A percentile compares a stretch with the other conserved stretches of the same genome.
Evolutionary conservation across 495 filamentous ascomycete species (phyloP).

Genomic region (Entonaema liquescens): DNA sequence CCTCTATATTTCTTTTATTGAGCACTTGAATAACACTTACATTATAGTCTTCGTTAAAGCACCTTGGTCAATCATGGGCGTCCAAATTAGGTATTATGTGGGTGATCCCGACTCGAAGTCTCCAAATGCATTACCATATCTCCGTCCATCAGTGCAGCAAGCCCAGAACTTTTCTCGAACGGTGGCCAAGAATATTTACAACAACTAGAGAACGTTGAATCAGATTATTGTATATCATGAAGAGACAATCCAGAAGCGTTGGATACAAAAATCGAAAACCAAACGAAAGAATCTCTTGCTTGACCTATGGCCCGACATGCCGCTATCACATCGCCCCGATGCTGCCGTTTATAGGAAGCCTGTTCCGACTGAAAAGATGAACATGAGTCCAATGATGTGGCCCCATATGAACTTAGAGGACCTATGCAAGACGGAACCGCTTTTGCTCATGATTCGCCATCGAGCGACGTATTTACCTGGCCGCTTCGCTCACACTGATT

Average conservation of each 20-base stretch:
- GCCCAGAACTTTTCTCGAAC: not conserved
- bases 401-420: constrained; percentile 63
- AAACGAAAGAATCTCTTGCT: constrained; percentile 24
- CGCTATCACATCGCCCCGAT: constrained; percentile 27
- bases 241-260: constrained; percentile 23
- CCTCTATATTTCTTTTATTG: too few relatives aligned
- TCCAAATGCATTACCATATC: not conserved
- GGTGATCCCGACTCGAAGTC: too few relatives aligned
- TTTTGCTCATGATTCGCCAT: constrained; percentile 55
- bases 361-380: constrained; percentile 1
- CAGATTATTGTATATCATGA: not conserved
- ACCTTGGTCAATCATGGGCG: too few relatives aligned
- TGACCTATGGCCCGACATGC: constrained; percentile 16
- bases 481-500: constrained; percentile 53
- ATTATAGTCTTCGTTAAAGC: too few relatives aligned
- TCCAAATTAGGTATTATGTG: too few relatives aligned
- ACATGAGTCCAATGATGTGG: constrained; percentile 36
- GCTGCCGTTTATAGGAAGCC: not conserved
- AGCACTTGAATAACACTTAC: too few relatives aligned
- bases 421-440: constrained; percentile 46
- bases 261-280: constrained; percentile 18
- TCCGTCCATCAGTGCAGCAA: not conserved
- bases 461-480: constrained; percentile 52
- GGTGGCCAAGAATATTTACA: constrained; percentile 2
- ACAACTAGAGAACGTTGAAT: constrained; percentile 15